phyloP scores from a whole-genome alignment of 164 flowering plant genomes.

The Piper longum region DNA sequence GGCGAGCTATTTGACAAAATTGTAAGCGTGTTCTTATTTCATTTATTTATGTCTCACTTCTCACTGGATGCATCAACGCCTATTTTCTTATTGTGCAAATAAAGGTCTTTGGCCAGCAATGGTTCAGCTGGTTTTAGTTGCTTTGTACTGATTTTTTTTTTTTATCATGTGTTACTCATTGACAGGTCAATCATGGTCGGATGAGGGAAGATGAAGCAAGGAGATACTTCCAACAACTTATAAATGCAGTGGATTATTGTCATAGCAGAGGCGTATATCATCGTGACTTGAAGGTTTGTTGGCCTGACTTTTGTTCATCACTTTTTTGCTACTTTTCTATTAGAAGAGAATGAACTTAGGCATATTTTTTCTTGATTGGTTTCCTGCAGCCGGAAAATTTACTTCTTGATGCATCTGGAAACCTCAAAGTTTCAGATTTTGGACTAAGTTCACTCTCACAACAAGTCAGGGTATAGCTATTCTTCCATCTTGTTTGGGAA shows the following conservation, averaged over 20 bases:
- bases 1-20: constrained; percentile 93
- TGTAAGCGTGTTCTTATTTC: constrained; percentile 22
- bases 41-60: background rate
- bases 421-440: constrained; percentile 84
- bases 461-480: constrained; percentile 61
- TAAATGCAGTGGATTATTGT: constrained; percentile 83
- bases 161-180: background rate
- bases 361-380: background rate
- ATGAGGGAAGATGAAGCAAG: constrained; percentile 79
- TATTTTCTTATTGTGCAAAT: background rate
- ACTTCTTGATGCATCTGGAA: constrained; percentile 59
- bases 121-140: background rate
- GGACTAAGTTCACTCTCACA: constrained; percentile 80
- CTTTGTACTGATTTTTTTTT: background rate
- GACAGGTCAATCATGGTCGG: constrained; percentile 63
- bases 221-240: constrained; percentile 74
- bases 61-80: background rate
- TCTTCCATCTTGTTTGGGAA: background rate
- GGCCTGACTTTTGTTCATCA: no score
- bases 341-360: background rate
- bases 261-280: constrained; percentile 87
- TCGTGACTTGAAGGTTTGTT: constrained; percentile 61
- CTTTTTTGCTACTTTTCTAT: background rate
- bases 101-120: background rate
- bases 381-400: constrained; percentile 71